Evolutionary conservation across 1,139 yeast genomes (phyloP).

Genomic region (Candida frijolesensis): DNA sequence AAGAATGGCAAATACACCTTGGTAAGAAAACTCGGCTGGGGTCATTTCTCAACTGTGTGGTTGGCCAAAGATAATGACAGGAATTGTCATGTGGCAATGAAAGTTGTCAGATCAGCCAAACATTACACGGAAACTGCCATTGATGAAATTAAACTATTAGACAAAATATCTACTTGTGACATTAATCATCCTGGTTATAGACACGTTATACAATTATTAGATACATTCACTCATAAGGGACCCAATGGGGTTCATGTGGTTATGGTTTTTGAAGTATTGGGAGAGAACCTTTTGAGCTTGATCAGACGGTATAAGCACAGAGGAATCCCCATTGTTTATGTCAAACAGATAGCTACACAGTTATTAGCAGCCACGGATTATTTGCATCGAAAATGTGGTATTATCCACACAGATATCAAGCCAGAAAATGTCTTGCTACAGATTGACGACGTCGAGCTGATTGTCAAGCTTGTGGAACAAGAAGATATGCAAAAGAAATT

Average conservation of each 20-base stretch:
- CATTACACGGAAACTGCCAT: constrained; percentile 84
- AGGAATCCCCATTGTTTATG: constrained; percentile 74
- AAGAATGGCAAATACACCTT: constrained; percentile 62
- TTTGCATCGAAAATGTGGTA: constrained; percentile 83
- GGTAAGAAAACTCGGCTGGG: constrained; percentile 70
- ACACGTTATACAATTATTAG: constrained; percentile 66
- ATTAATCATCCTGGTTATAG: constrained; percentile 65
- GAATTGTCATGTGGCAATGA: constrained; percentile 75
- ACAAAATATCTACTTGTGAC: constrained; percentile 46
- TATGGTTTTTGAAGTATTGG: constrained; percentile 88
- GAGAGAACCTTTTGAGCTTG: constrained; percentile 75
- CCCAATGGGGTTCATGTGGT: constrained; percentile 79
- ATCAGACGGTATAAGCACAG: constrained; percentile 68
- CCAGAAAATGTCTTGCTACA: constrained; percentile 88
- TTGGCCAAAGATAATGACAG: constrained; percentile 55
- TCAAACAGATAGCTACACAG: constrained; percentile 81
- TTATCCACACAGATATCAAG: constrained; percentile 86
- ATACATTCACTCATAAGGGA: constrained; percentile 67
- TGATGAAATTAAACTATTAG: constrained; percentile 75
- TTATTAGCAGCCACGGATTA: constrained; percentile 76
- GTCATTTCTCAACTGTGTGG: constrained; percentile 56
- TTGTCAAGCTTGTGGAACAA: constrained; percentile 58
- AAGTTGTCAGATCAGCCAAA: constrained; percentile 76
- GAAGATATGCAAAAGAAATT: constrained; percentile 53
- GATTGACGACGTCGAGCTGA: constrained; percentile 73